Conservation (phyloP, 75 land plant genomes). For the Chamaecyparis obtusa region DNA sequence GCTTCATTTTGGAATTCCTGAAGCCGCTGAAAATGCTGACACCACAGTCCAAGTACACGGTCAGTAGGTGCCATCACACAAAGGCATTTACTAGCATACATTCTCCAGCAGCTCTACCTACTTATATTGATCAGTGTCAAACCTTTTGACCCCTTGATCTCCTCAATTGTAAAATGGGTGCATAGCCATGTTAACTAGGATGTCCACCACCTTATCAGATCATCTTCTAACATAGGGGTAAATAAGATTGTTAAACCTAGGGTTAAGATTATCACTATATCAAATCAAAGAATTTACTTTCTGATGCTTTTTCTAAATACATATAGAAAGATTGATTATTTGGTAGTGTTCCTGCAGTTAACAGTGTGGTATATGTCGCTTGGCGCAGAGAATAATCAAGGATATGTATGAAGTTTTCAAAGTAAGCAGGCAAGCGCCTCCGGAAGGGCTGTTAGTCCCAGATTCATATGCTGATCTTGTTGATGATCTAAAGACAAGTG, state of each 20-base stretch:
- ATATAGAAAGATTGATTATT: neutral
- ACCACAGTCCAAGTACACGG: neutral
- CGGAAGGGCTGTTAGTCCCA: neutral
- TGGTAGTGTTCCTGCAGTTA: neutral
- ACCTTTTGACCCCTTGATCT: neutral
- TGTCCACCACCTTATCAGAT: neutral
- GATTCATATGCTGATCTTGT: constrained; percentile 1
- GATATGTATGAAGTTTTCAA: neutral
- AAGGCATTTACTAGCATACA: neutral
- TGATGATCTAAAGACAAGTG: neutral
- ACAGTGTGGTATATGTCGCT: neutral
- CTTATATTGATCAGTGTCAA: neutral
- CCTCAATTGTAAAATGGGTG: neutral
- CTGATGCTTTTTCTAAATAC: neutral
- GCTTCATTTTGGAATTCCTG: neutral
- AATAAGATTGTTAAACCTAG: neutral
- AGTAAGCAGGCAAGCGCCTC: neutral
- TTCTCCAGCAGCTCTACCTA: neutral
- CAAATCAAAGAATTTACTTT: neutral
- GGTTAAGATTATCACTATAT: neutral
- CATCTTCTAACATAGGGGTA: neutral
- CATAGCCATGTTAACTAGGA: too few relatives aligned
- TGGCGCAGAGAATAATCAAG: neutral
- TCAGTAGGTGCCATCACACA: neutral
- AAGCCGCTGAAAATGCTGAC: neutral